Evolutionary conservation across 345 rosid species (phyloP).

Genomic region (Alliaria petiolata): DNA sequence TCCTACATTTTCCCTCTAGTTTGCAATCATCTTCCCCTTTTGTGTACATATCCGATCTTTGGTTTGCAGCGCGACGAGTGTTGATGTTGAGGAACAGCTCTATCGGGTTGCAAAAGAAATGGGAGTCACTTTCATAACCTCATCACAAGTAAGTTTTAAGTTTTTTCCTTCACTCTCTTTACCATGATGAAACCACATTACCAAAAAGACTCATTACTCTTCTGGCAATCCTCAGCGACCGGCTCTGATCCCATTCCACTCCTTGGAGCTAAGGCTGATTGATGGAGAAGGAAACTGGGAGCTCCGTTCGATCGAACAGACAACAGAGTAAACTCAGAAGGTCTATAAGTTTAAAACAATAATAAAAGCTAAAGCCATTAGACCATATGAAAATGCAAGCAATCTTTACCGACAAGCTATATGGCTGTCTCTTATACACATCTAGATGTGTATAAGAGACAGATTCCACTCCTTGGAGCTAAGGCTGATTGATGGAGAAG

Average conservation of each 20-base stretch:
- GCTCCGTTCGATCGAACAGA: constrained; percentile 57
- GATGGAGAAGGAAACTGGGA: constrained; percentile 99
- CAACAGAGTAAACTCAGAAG: constrained; percentile 18
- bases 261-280: constrained; percentile 71
- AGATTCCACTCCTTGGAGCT: constrained; percentile 77
- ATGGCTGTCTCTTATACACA: no score
- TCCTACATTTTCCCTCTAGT: no score
- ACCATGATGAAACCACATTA: neutral
- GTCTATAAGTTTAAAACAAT: neutral
- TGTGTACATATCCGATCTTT: neutral
- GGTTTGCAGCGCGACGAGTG: constrained; percentile 77
- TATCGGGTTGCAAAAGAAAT: constrained; percentile 71
- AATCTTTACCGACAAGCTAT: neutral
- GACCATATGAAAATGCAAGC: no score
- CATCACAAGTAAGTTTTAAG: constrained; percentile 83
- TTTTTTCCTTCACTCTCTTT: neutral
- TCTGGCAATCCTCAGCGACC: constrained; percentile 58
- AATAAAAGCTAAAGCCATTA: constrained; percentile 20
- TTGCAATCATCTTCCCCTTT: neutral
- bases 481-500: constrained; percentile 92
- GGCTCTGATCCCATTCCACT: constrained; percentile 87
- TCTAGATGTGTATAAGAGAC: no score
- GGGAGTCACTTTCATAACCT: constrained; percentile 89
- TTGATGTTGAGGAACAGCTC: constrained; percentile 96
- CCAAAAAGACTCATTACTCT: neutral